Evolutionary conservation across 2,329 filamentous ascomycete species (phyloP).

Genomic region (Trichoderma hamatum): DNA sequence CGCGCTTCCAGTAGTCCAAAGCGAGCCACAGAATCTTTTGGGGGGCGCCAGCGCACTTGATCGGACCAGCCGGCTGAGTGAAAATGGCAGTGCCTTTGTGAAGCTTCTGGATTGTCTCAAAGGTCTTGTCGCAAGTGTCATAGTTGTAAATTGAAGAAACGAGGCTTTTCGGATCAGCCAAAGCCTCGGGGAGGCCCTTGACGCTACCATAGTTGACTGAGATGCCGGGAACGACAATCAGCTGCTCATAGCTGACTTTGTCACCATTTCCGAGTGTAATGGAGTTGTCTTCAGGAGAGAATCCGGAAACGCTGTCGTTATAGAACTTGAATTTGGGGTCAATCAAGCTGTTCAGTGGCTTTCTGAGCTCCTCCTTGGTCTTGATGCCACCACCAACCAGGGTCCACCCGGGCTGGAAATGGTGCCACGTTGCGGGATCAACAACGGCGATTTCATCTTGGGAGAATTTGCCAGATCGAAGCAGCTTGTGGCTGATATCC

Average conservation of each 20-base stretch:
- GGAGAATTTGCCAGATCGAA: conserved; percentile 59
- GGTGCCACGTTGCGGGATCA: conserved; percentile 64
- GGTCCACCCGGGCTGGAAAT: conserved; percentile 73
- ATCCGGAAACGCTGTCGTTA: conserved; percentile 51
- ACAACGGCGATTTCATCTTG: conserved; percentile 65
- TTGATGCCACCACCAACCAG: conserved; percentile 69
- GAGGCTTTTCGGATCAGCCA: conserved; percentile 49
- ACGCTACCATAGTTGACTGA: conserved; percentile 54
- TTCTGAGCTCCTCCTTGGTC: conserved; percentile 59
- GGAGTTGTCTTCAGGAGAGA: conserved; percentile 59
- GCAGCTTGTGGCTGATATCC: conserved; percentile 67
- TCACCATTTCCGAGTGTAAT: conserved; percentile 59
- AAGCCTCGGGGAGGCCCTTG: conserved; percentile 60
- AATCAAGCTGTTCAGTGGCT: conserved; percentile 54
- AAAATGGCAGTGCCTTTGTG: conserved; percentile 58
- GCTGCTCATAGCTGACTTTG: conserved; percentile 63
- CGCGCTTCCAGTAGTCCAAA: conserved; percentile 59
- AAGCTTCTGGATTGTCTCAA: conserved; percentile 51
- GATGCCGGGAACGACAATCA: conserved; percentile 65
- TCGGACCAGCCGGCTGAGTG: conserved; percentile 59
- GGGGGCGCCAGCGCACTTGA: conserved; percentile 65
- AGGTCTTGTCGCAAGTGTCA: conserved; percentile 58
- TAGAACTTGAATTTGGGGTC: conserved; percentile 66
- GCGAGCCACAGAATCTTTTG: conserved; percentile 67
- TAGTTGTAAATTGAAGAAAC: conserved; percentile 64